Evolutionary conservation across 306 rosid genomes (phyloP).

Genomic region (Inga oerstediana): DNA sequence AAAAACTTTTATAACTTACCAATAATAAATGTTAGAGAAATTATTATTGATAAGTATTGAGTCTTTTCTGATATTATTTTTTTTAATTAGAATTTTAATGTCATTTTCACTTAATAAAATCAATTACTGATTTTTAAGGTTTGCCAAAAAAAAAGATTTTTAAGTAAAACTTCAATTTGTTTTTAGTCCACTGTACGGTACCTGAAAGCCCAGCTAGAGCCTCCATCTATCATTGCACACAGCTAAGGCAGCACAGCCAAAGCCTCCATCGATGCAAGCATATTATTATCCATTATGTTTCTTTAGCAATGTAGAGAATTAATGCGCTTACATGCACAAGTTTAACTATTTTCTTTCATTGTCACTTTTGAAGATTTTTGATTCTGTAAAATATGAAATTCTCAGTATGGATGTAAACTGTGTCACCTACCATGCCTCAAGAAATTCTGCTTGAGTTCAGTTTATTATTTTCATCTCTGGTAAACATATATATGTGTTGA

Average conservation of each 20-base stretch:
- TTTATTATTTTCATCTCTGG: neutral
- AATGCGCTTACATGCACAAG: neutral
- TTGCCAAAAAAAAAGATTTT: neutral
- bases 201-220: conserved; percentile 46
- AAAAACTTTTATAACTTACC: too few relatives aligned
- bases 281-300: conserved; percentile 18
- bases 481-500: neutral
- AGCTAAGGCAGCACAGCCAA: conserved; percentile 47
- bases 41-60: too few relatives aligned
- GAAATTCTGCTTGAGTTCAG: neutral
- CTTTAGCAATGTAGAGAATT: neutral
- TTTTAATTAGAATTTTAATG: too few relatives aligned
- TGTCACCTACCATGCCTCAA: neutral
- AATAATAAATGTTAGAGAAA: too few relatives aligned
- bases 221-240: too few relatives aligned
- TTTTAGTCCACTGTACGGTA: conserved; percentile 88
- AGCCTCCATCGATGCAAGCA: conserved; percentile 99
- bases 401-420: conserved; percentile 1
- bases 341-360: neutral
- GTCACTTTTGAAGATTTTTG: neutral
- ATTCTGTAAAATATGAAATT: conserved; percentile 13
- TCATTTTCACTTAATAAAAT: too few relatives aligned
- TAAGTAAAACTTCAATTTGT: conserved; percentile 16
- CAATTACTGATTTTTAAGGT: neutral
- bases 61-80: too few relatives aligned